These are phyloP conservation scores for Eucalyptus lansdowneana DNA, from an alignment of 345 rosid genomes.

Conservation along the genomic window DNA sequence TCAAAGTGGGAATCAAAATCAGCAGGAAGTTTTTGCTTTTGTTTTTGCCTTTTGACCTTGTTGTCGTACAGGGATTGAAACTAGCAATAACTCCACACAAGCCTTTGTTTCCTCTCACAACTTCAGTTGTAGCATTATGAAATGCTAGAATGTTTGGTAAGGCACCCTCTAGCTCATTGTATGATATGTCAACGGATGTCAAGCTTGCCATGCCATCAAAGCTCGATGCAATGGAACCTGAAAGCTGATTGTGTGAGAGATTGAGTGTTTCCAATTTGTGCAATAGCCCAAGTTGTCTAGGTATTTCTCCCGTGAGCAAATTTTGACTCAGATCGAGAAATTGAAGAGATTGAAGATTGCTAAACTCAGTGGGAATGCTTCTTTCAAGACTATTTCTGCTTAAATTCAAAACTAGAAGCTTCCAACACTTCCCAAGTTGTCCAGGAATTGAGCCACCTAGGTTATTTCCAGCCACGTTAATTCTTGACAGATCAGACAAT, in stretches of 20 bases:
- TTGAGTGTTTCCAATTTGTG: too few species aligned
- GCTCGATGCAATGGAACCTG: background rate
- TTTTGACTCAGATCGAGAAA: background rate
- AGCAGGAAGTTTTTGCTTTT: background rate
- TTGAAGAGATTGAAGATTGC: background rate
- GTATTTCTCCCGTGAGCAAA: too few species aligned
- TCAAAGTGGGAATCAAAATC: background rate
- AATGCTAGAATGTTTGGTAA: slow-evolving; percentile 10
- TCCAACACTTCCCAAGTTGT: background rate
- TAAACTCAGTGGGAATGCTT: background rate
- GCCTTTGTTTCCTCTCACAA: background rate
- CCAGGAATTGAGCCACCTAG: background rate
- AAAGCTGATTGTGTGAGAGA: background rate
- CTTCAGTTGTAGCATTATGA: background rate
- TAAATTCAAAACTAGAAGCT: slow-evolving; percentile 1
- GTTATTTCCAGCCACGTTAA: too few species aligned
- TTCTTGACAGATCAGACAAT: too few species aligned
- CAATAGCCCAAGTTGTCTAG: too few species aligned
- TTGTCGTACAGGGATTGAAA: background rate
- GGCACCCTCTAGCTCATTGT: slow-evolving; percentile 4
- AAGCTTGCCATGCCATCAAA: background rate
- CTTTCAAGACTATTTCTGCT: slow-evolving; percentile 1
- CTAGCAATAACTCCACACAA: background rate
- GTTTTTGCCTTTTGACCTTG: background rate
- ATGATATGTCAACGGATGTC: background rate